Conservation (phyloP, 768 basidiomycete species). For the Boletales sp. region DNA sequence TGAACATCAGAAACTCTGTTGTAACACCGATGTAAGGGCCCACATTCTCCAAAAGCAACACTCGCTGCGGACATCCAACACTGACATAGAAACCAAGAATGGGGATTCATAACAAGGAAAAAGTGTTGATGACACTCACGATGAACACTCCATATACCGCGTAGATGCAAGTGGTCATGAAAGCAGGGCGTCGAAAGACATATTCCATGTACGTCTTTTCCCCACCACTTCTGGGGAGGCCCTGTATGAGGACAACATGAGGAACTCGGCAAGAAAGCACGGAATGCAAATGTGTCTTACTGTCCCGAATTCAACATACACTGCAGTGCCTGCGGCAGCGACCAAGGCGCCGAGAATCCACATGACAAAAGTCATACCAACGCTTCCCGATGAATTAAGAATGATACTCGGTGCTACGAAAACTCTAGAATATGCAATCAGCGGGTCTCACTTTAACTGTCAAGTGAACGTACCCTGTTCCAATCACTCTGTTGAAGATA, state of each 20-base stretch:
- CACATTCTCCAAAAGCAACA: slow-evolving; percentile 74
- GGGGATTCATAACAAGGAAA: not conserved
- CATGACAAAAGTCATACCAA: slow-evolving; percentile 64
- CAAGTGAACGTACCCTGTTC: slow-evolving; percentile 51
- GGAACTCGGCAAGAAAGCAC: no score
- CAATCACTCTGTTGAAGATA: slow-evolving; percentile 75
- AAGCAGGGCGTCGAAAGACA: slow-evolving; percentile 60
- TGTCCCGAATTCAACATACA: slow-evolving; percentile 74
- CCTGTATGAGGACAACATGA: slow-evolving; percentile 34
- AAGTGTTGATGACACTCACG: slow-evolving; percentile 33
- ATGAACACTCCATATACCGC: slow-evolving; percentile 55
- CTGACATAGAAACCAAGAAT: slow-evolving; percentile 27
- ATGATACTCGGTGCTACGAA: slow-evolving; percentile 71
- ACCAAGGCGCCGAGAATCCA: slow-evolving; percentile 68
- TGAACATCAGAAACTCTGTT: not conserved
- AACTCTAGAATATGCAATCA: slow-evolving; percentile 42
- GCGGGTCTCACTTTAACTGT: not conserved
- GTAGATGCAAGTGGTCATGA: slow-evolving; percentile 57
- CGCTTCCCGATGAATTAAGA: slow-evolving; percentile 62
- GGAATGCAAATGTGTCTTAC: slow-evolving; percentile 32
- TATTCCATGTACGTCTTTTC: slow-evolving; percentile 77
- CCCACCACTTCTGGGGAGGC: slow-evolving; percentile 65
- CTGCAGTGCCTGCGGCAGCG: slow-evolving; percentile 62
- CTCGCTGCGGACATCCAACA: slow-evolving; percentile 56
- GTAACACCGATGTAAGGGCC: slow-evolving; percentile 3